Percentiles rank a stretch among this genome's conserved stretches.
Conservation (phyloP, 441 rosid genomes). For the Syzygium malaccense region DNA sequence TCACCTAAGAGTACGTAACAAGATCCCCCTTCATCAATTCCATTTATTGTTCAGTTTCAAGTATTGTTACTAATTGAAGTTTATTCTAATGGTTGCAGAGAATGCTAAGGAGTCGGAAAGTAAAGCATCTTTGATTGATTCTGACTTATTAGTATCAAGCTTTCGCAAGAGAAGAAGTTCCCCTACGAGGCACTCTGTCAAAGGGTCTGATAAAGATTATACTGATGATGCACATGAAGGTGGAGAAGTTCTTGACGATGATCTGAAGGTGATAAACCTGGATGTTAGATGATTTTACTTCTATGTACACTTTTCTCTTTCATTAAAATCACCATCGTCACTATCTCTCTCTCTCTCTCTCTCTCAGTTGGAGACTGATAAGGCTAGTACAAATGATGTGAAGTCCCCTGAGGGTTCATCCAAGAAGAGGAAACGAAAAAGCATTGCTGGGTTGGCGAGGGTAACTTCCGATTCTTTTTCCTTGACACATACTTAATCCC, state of each 20-base stretch:
- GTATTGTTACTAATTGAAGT: constrained; percentile 12
- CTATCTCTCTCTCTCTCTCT: not conserved
- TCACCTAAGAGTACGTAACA: constrained; percentile 27
- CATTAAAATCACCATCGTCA: not conserved
- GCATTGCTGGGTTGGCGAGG: constrained; percentile 70
- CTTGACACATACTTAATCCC: not conserved
- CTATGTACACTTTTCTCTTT: not conserved
- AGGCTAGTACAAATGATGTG: constrained; percentile 13
- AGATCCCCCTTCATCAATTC: constrained; percentile 22
- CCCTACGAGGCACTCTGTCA: constrained; percentile 30
- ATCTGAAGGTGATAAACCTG: constrained; percentile 39
- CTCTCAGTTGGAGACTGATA: constrained; percentile 24
- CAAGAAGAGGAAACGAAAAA: constrained; percentile 78
- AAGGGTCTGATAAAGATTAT: constrained; percentile 36
- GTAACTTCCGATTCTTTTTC: constrained; percentile 21
- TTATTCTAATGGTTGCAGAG: constrained; percentile 16
- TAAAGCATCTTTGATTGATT: constrained; percentile 19
- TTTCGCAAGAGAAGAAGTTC: constrained; percentile 34
- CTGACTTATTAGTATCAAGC: constrained; percentile 34
- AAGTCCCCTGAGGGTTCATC: constrained; percentile 57
- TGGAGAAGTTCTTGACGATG: constrained; percentile 39
- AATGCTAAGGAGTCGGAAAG: constrained; percentile 31
- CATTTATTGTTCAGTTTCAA: constrained; percentile 30
- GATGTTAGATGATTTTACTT: not conserved
- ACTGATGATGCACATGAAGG: constrained; percentile 34